phyloP scores from a whole-genome alignment of 1,284 basidiomycete genomes.

The Cryptococcus maquisensis region DNA sequence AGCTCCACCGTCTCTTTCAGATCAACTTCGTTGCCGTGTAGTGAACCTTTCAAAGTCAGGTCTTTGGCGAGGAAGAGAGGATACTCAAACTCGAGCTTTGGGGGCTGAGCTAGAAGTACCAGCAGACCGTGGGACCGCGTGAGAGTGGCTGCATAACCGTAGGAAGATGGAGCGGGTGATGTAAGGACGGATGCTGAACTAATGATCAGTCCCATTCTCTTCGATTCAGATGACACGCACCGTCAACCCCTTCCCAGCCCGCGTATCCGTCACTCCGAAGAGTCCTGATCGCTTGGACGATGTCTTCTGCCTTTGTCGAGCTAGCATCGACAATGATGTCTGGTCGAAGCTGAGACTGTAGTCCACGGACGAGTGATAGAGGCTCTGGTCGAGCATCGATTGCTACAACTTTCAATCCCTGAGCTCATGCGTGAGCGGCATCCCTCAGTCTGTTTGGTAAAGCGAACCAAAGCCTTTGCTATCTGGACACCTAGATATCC shows the following conservation, averaged over 20 bases:
- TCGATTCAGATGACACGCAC: slow-evolving; percentile 2
- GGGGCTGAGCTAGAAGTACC: slow-evolving; percentile 20
- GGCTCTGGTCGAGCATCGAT: slow-evolving; percentile 21
- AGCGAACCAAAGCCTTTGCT: slow-evolving; percentile 28
- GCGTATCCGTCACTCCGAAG: slow-evolving; percentile 14
- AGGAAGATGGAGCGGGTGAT: slow-evolving; percentile 11
- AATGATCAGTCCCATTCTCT: background rate
- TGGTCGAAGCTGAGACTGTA: slow-evolving; percentile 9
- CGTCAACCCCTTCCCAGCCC: slow-evolving; percentile 24
- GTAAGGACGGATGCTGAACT: slow-evolving; percentile 16
- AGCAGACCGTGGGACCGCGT: slow-evolving; percentile 17
- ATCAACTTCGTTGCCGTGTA: slow-evolving; percentile 24
- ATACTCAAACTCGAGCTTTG: slow-evolving; percentile 15
- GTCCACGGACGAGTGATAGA: slow-evolving; percentile 9
- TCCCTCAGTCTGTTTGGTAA: background rate
- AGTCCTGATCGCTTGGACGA: slow-evolving; percentile 13
- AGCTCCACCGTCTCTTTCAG: slow-evolving; percentile 22
- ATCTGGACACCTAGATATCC: slow-evolving; percentile 30
- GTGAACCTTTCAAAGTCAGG: slow-evolving; percentile 18
- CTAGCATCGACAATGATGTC: slow-evolving; percentile 18
- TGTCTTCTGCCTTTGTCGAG: slow-evolving; percentile 12
- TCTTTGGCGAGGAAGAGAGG: slow-evolving; percentile 24
- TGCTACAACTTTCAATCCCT: slow-evolving; percentile 23
- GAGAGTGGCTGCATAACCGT: slow-evolving; percentile 12
- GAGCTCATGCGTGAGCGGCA: background rate